Evolutionary conservation across 495 filamentous ascomycete genomes (phyloP).

Genomic region (Pyrenopolyporus hunteri): DNA sequence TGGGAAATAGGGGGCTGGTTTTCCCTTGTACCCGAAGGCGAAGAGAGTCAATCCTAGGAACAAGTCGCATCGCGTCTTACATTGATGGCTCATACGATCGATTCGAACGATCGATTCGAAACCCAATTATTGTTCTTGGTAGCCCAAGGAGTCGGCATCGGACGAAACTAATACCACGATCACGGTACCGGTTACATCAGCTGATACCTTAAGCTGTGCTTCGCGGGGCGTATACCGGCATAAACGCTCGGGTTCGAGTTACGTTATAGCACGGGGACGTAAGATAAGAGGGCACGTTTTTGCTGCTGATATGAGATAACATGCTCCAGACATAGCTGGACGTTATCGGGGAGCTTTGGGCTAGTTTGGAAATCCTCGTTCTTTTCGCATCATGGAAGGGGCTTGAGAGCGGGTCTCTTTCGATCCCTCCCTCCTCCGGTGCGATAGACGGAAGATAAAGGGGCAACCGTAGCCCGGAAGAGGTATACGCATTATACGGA

Average conservation of each 20-base stretch:
- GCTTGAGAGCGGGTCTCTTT: background rate
- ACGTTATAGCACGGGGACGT: too few relatives aligned
- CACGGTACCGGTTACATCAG: too few relatives aligned
- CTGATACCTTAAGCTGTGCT: too few relatives aligned
- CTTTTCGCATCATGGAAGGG: background rate
- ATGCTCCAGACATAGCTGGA: background rate
- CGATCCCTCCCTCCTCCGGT: background rate
- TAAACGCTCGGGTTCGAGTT: too few relatives aligned
- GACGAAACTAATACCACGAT: too few relatives aligned
- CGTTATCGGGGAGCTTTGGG: background rate
- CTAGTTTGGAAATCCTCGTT: background rate
- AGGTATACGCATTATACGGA: conserved; percentile 34
- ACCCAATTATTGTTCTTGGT: too few relatives aligned
- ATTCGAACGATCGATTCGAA: too few relatives aligned
- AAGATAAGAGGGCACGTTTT: too few relatives aligned
- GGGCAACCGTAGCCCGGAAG: background rate
- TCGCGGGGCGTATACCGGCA: too few relatives aligned
- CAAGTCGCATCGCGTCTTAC: background rate
- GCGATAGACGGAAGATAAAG: background rate
- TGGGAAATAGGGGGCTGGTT: conserved; percentile 84
- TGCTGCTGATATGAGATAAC: too few relatives aligned
- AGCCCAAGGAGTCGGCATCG: too few relatives aligned
- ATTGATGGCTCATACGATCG: too few relatives aligned
- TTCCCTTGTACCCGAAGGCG: background rate
- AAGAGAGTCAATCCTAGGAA: background rate